A percentile compares a stretch with the other conserved stretches of the same genome.
Evolutionary conservation across 2,329 filamentous ascomycete species (phyloP).

Genomic region (Lachnellula occidentalis): DNA sequence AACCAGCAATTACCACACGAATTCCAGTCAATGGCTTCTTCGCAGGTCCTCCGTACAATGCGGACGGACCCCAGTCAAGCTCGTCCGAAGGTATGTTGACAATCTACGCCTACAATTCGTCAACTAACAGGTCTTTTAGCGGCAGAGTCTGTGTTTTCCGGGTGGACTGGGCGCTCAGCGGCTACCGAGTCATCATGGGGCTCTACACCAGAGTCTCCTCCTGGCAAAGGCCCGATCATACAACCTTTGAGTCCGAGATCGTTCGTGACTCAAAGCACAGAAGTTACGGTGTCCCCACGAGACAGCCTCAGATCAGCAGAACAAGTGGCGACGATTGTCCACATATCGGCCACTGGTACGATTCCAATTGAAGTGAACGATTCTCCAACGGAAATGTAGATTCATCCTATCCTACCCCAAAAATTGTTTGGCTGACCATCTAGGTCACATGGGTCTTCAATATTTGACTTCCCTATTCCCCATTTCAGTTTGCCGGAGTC

Average conservation of each 20-base stretch:
- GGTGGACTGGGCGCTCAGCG: slow-evolving; percentile 36
- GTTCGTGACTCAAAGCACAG: slow-evolving; percentile 38
- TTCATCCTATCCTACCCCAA: background rate
- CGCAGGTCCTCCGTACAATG: slow-evolving; percentile 6
- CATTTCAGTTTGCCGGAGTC: slow-evolving; percentile 2
- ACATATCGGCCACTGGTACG: slow-evolving; percentile 30
- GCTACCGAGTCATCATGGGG: slow-evolving; percentile 33
- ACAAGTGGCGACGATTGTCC: slow-evolving; percentile 33
- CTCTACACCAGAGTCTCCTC: slow-evolving; percentile 28
- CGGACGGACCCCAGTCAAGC: slow-evolving; percentile 10
- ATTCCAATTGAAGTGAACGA: slow-evolving; percentile 18
- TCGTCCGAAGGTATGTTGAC: slow-evolving; percentile 21
- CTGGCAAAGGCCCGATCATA: slow-evolving; percentile 24
- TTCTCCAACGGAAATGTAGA: slow-evolving; percentile 14
- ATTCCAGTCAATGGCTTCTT: slow-evolving; percentile 10
- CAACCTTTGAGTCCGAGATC: slow-evolving; percentile 40
- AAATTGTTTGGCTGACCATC: background rate
- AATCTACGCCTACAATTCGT: background rate
- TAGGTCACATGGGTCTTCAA: slow-evolving; percentile 12
- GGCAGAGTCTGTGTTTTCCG: slow-evolving; percentile 42
- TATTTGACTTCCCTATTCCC: slow-evolving; percentile 23
- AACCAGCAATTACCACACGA: slow-evolving; percentile 7
- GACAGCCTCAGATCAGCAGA: slow-evolving; percentile 31
- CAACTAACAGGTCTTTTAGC: slow-evolving; percentile 16
- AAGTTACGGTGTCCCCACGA: slow-evolving; percentile 33